Evolutionary conservation across 163 green algal species (phyloP).

Genomic region (Trebouxiophyceae sp.): DNA sequence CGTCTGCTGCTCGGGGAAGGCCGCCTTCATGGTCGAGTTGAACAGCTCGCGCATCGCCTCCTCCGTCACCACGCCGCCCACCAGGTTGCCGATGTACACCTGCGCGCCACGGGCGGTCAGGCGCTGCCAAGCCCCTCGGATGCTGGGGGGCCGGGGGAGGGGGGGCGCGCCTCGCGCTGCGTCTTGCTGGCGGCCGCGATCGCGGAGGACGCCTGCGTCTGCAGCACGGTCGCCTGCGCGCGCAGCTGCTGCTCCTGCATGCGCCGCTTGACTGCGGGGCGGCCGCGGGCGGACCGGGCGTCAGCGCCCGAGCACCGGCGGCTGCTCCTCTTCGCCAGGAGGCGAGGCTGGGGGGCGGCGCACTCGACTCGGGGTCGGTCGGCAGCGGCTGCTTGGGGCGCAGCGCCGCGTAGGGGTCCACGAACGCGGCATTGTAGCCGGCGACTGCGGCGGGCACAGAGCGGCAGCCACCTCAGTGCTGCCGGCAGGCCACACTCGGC

Average conservation of each 20-base stretch:
- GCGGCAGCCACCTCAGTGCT: too few relatives aligned
- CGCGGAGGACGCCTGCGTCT: conserved; percentile 72
- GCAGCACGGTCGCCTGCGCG: conserved; percentile 68
- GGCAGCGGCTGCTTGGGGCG: conserved; percentile 18
- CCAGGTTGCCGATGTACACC: conserved; percentile 81
- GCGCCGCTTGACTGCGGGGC: conserved; percentile 39
- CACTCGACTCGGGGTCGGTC: conserved; percentile 30
- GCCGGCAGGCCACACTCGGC: too few relatives aligned
- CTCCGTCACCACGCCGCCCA: conserved; percentile 57
- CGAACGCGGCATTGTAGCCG: conserved; percentile 28
- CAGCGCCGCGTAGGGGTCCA: conserved; percentile 38
- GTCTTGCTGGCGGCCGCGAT: conserved; percentile 68
- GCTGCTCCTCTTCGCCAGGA: too few relatives aligned
- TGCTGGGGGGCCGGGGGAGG: too few relatives aligned
- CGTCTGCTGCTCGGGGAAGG: conserved; percentile 52
- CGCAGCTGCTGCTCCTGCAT: conserved; percentile 84
- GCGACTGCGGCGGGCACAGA: too few relatives aligned
- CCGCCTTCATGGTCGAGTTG: conserved; percentile 69
- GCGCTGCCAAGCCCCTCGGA: too few relatives aligned
- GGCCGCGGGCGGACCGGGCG: too few relatives aligned
- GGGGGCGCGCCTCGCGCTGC: conserved; percentile 58
- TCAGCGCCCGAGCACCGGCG: too few relatives aligned
- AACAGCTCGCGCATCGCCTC: conserved; percentile 72
- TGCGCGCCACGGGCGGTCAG: conserved; percentile 17
- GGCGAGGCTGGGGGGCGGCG: too few relatives aligned